Base-by-base conservation (phyloP, 1,284 basidiomycete species). In the Cryptococcus neoformans region DNA sequence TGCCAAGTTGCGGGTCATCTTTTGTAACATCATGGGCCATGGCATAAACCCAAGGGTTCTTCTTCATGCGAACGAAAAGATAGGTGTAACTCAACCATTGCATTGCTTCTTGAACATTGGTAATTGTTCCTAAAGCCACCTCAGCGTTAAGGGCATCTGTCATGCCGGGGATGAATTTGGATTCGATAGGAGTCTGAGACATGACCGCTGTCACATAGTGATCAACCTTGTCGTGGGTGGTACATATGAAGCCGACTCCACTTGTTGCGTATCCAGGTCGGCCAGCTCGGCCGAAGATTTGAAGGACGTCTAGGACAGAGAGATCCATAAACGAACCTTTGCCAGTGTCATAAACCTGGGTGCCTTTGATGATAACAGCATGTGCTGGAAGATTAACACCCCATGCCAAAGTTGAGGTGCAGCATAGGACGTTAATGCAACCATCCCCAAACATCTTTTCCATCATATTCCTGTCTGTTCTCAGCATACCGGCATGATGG, bases 321-420 rank as follows among this genome's bases (percentile, higher is more conserved):
- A 99, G 82, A 74, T 99, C 94, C 53, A 91, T 87, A 68, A 98
- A 97, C 7, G 88, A 81, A 65, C 94, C 93, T 69, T 87, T 89
- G 6, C 85, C 82, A 58, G 88, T 89, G 69, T 98, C 90, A 73
- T 99, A 99, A 2, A 99, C 84, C 67, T 99, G 90, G 0, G 96
- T 99, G 12, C 96, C 96, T 78, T 99, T 99, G 81, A 99, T 99
- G 63, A 99, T 81, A 56, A 94, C 92, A 56, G 96, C 96, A 78
- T 99, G 97, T 4, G 96, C 96, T 42, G 96, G 96, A 68, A 99
- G 80, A 76, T 99, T 99, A 68, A 99, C 96, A 81, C 96, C 96
- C 96, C 96, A 99, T 1, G 96, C 96, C 38, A 99, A 82, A 0
- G 96, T 99, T 2, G 96, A 92, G 2, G 96, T 99, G 80, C 96